Evolutionary conservation across 495 filamentous ascomycete species (phyloP), one percentile per base, ranked within the genome.

Genomic region (Penicillium pulvis): DNA sequence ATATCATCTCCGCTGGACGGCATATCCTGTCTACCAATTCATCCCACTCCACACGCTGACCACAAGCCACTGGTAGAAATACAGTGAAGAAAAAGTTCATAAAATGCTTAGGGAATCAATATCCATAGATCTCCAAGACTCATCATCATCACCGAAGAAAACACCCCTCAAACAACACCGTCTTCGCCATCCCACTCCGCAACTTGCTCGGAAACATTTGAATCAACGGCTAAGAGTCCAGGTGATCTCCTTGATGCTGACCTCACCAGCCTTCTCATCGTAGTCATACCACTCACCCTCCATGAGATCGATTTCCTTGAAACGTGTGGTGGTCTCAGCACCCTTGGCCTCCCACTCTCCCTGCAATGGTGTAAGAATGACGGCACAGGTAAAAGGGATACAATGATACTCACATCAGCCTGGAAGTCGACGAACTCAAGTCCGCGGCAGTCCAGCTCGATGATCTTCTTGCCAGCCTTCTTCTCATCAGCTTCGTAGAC

Each of bases 271-370:
- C 75, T 90, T 90, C 74, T 93, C 90, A 66, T 93, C 90, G 70
- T 92, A 93, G 56, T 92, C 90, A 73, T 85, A 93, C 90, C 90
- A 93, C 57, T 98, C 94, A 1, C 90, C 93, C 20, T 98, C 95
- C 0, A 76, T 71, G 35, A 98, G 72, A 56, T 98, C 91, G 51
- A 98, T 89, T 0, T 74, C 86, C 5, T 82, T 73, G 62, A 99
- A 99, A 51, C 86, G 85, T 12, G 89, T 93, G 2, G 75, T 77
- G 0, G 90, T 91, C 51, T 97, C 93, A 41, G 82, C 24, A 2
- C 92, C 95, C 56, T 90, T 90, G 0, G 86, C 92, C 55, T 91
- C 79, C 90, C 90, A 99, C 24, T 96, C 89, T 2, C 94, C 94
- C 88, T 92, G 47, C 14, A 53, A 36, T 31, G 17, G 24, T 12